Evolutionary conservation across 2,329 filamentous ascomycete genomes (phyloP).

Genomic region (Hypoxylon sp.): DNA sequence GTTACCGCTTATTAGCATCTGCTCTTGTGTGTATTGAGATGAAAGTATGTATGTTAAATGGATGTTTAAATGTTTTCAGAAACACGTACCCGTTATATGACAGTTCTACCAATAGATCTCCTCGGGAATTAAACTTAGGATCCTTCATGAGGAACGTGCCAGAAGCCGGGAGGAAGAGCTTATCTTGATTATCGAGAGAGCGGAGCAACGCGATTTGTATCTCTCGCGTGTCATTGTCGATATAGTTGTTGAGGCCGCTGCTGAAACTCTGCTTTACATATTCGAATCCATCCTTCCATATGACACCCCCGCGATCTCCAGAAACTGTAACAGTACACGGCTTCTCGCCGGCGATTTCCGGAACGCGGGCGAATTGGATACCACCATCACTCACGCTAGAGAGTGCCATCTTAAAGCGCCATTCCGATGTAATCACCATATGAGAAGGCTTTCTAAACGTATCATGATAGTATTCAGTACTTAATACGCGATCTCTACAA

Average conservation of each 20-base stretch:
- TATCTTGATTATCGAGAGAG: constrained; percentile 1
- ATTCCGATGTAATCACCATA: not conserved
- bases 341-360: not conserved
- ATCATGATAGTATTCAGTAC: not conserved
- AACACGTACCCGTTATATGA: not conserved
- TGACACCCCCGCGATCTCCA: not conserved
- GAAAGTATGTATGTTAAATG: not conserved
- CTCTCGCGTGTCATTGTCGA: not conserved
- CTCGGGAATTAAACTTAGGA: not conserved
- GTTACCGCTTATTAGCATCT: not conserved
- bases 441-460: not conserved
- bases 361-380: not conserved
- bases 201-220: constrained; percentile 1
- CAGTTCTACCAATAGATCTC: not conserved
- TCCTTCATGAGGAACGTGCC: constrained; percentile 2
- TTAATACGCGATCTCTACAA: not conserved
- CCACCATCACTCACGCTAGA: not conserved
- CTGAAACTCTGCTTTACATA: not conserved
- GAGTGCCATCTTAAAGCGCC: constrained; percentile 2
- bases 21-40: not conserved
- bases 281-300: not conserved
- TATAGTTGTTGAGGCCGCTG: not conserved
- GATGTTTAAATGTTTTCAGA: not conserved
- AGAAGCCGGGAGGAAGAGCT: not conserved
- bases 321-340: not conserved